Evolutionary conservation across 108 stramenopile species (phyloP).

Genomic region (Cyclotella cryptica): DNA sequence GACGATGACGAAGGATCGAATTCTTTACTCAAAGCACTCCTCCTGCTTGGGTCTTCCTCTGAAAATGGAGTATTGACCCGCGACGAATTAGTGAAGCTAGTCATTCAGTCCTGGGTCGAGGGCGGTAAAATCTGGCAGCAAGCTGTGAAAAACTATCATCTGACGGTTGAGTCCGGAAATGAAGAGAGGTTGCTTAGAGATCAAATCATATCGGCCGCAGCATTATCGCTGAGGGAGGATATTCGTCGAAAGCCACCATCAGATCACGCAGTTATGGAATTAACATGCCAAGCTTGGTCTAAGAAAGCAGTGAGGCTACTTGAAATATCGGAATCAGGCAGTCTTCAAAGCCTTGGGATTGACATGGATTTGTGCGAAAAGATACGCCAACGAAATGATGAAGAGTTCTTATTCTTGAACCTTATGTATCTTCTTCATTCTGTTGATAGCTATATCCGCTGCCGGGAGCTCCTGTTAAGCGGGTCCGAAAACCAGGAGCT

Average conservation of each 20-base stretch:
- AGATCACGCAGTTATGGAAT: slow-evolving; percentile 41
- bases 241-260: slow-evolving; percentile 26
- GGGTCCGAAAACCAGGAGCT: slow-evolving; percentile 23
- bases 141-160: slow-evolving; percentile 19
- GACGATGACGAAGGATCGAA: slow-evolving; percentile 53
- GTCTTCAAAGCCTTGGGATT: slow-evolving; percentile 52
- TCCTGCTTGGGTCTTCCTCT: slow-evolving; percentile 29
- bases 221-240: slow-evolving; percentile 22
- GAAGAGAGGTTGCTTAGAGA: slow-evolving; percentile 22
- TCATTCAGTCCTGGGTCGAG: slow-evolving; percentile 61
- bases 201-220: slow-evolving; percentile 35
- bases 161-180: slow-evolving; percentile 10
- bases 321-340: slow-evolving; percentile 34
- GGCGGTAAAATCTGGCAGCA: slow-evolving; percentile 63
- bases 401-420: slow-evolving; percentile 46
- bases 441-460: slow-evolving; percentile 27
- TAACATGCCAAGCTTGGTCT: slow-evolving; percentile 56
- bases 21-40: slow-evolving; percentile 58
- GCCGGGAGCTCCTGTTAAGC: slow-evolving; percentile 32
- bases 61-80: slow-evolving; percentile 12
- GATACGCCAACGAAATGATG: slow-evolving; percentile 9
- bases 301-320: slow-evolving; percentile 58
- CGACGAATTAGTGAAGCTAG: slow-evolving; percentile 29
- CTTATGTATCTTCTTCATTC: slow-evolving; percentile 56
- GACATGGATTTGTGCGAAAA: slow-evolving; percentile 37